Percentiles rank a stretch among this genome's conserved stretches.
Evolutionary conservation across 2,329 filamentous ascomycete genomes (phyloP).

Genomic region (Fusarium hainanense): DNA sequence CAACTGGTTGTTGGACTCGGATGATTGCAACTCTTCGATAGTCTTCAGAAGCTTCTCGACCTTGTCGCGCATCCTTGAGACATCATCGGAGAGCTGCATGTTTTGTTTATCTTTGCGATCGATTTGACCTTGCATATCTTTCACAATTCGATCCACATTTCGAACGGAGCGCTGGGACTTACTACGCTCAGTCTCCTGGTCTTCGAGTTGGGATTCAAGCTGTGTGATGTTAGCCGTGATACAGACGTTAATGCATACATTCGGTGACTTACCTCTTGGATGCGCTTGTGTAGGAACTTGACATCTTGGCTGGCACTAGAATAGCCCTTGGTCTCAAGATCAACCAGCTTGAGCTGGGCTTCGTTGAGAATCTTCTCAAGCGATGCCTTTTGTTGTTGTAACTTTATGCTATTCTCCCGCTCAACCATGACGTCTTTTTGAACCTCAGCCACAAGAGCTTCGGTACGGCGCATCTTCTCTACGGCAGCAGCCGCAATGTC

Average conservation of each 20-base stretch:
- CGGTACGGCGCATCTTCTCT: slow-evolving; percentile 96
- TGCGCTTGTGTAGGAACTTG: slow-evolving; percentile 90
- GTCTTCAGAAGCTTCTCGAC: slow-evolving; percentile 87
- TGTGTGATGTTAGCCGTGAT: slow-evolving; percentile 53
- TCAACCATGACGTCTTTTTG: slow-evolving; percentile 92
- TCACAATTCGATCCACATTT: slow-evolving; percentile 92
- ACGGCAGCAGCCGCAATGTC: slow-evolving; percentile 91
- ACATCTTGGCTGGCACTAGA: slow-evolving; percentile 95
- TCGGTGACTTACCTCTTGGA: slow-evolving; percentile 83
- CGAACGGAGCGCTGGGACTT: slow-evolving; percentile 88
- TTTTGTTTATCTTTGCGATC: slow-evolving; percentile 93
- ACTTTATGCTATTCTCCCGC: slow-evolving; percentile 80
- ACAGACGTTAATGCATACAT: not conserved
- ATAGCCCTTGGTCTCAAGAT: slow-evolving; percentile 97
- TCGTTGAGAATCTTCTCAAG: slow-evolving; percentile 93
- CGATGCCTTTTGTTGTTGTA: slow-evolving; percentile 89
- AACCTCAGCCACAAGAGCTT: slow-evolving; percentile 86
- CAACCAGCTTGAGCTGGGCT: slow-evolving; percentile 87
- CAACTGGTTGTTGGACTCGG: slow-evolving; percentile 84
- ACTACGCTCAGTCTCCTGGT: slow-evolving; percentile 80
- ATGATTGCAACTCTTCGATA: slow-evolving; percentile 93
- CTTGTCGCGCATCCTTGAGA: slow-evolving; percentile 88
- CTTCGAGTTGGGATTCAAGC: slow-evolving; percentile 89
- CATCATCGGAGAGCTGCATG: slow-evolving; percentile 81
- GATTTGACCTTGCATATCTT: slow-evolving; percentile 91